phyloP scores from a whole-genome alignment of 148 eudicot genomes.

The Fagopyrum tataricum region DNA sequence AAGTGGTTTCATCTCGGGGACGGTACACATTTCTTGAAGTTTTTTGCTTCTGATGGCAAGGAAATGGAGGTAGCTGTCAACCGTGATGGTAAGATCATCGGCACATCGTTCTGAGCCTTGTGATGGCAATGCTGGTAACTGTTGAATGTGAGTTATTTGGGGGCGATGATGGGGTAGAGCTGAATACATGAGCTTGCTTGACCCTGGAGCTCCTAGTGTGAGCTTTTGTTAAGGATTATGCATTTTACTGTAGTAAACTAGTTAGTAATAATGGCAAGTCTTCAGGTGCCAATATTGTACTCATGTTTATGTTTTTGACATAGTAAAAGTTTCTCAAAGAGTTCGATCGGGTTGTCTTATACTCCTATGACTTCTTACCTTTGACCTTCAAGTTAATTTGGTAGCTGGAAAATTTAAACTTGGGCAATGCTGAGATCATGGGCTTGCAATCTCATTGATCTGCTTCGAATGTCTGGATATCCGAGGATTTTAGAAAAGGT shows the following conservation, averaged over 20 bases:
- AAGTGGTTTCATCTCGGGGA: conserved; percentile 50
- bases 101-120: neutral
- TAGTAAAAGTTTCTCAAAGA: too few species aligned
- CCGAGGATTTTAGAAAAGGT: too few species aligned
- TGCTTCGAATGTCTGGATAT: too few species aligned
- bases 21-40: conserved; percentile 46
- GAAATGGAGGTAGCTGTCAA: conserved; percentile 14
- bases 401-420: too few species aligned
- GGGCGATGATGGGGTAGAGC: neutral
- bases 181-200: neutral
- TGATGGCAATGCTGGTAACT: neutral
- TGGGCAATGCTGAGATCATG: too few species aligned
- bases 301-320: too few species aligned
- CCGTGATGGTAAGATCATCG: conserved; percentile 11
- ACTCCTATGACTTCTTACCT: too few species aligned
- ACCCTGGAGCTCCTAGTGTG: neutral
- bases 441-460: too few species aligned
- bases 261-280: neutral
- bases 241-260: neutral
- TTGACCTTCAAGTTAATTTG: too few species aligned
- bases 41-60: conserved; percentile 22
- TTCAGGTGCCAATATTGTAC: neutral
- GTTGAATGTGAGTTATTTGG: neutral
- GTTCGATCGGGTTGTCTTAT: too few species aligned
- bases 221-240: neutral